Evolutionary conservation across 2,329 filamentous ascomycete species (phyloP).

Genomic region (Aspergillus spinulosporus): DNA sequence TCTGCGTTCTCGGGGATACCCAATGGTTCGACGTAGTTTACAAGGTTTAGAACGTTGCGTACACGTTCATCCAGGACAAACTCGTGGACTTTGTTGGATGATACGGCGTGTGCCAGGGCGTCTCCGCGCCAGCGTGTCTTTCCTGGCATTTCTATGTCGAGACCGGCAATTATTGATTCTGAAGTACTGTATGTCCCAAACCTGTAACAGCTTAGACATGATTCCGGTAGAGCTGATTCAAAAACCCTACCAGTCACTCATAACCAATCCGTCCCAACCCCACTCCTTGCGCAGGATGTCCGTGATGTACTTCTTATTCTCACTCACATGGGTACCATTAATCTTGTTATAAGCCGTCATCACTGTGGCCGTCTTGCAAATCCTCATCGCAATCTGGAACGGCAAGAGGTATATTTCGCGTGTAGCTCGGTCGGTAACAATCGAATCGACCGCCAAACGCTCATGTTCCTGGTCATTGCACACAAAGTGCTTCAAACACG

Average conservation of each 20-base stretch:
- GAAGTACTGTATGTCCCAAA: constrained; percentile 50
- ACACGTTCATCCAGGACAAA: constrained; percentile 61
- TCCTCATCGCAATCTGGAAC: constrained; percentile 61
- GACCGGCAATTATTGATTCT: constrained; percentile 47
- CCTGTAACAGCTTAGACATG: constrained; percentile 27
- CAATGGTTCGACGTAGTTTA: constrained; percentile 57
- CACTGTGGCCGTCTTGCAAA: constrained; percentile 56
- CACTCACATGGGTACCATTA: constrained; percentile 52
- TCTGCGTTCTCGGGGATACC: constrained; percentile 57
- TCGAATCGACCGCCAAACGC: constrained; percentile 44
- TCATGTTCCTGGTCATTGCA: constrained; percentile 51
- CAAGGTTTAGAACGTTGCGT: constrained; percentile 58
- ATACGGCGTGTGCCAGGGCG: constrained; percentile 46
- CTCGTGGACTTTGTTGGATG: constrained; percentile 57
- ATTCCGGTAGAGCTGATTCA: not conserved
- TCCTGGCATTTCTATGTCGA: constrained; percentile 52
- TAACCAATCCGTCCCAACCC: constrained; percentile 48
- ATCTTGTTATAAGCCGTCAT: constrained; percentile 63
- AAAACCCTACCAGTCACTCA: constrained; percentile 47
- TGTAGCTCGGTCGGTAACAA: constrained; percentile 54
- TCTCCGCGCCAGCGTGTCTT: constrained; percentile 46
- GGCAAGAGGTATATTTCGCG: constrained; percentile 65
- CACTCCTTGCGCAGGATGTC: constrained; percentile 50
- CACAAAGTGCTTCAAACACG: constrained; percentile 70
- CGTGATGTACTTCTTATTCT: constrained; percentile 43